phyloP scores from a whole-genome alignment of 129 eudicot species.

The Silybum marianum region DNA sequence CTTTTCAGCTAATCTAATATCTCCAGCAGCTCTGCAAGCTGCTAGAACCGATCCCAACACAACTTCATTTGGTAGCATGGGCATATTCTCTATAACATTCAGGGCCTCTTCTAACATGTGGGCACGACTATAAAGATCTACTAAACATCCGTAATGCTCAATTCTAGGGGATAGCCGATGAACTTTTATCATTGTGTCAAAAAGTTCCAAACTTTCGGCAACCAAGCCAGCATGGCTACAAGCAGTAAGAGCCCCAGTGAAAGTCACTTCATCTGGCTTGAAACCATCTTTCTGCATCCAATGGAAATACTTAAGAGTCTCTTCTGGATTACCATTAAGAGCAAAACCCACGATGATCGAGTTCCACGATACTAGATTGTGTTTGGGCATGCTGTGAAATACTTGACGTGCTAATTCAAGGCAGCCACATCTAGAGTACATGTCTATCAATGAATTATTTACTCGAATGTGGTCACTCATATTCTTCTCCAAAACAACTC shows the following conservation, averaged over 20 bases:
- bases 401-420: constrained; percentile 51
- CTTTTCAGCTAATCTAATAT: constrained; percentile 52
- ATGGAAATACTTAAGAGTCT: constrained; percentile 39
- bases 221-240: constrained; percentile 71
- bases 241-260: constrained; percentile 63
- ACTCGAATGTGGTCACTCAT: constrained; percentile 40
- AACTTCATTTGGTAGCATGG: constrained; percentile 64
- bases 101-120: constrained; percentile 55
- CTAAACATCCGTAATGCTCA: constrained; percentile 69
- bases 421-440: constrained; percentile 64
- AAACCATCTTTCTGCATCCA: constrained; percentile 49
- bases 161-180: constrained; percentile 50
- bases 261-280: constrained; percentile 61
- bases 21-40: constrained; percentile 52
- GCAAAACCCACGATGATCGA: constrained; percentile 60
- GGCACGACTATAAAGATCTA: constrained; percentile 61
- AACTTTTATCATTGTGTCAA: constrained; percentile 38
- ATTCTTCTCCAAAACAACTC: constrained; percentile 24
- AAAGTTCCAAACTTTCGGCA: constrained; percentile 40
- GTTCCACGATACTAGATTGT: constrained; percentile 61
- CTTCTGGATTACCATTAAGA: constrained; percentile 46
- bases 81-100: constrained; percentile 44
- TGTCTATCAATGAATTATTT: constrained; percentile 56
- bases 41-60: constrained; percentile 53
- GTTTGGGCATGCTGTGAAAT: constrained; percentile 43